Conservation (phyloP, 768 basidiomycete species). For the Amanita polypyramis region DNA sequence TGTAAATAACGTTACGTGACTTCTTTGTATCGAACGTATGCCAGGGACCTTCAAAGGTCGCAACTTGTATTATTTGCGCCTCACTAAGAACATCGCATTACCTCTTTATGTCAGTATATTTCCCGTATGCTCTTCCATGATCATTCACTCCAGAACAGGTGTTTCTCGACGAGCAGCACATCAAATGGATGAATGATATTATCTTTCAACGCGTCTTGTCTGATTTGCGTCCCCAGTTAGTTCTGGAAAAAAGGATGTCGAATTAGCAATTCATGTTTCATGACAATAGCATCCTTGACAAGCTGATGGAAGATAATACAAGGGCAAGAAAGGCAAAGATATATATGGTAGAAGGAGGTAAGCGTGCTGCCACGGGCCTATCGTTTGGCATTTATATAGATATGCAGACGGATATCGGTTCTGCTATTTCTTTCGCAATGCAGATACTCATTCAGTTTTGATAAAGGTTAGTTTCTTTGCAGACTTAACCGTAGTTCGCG, state of each 20-base stretch:
- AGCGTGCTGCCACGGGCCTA: conserved; percentile 11
- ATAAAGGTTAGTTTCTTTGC: conserved; percentile 52
- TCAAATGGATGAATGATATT: conserved; percentile 84
- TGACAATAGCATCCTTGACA: conserved; percentile 45
- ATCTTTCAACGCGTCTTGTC: conserved; percentile 72
- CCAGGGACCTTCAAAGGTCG: conserved; percentile 43
- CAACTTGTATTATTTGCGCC: conserved; percentile 76
- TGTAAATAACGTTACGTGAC: background rate
- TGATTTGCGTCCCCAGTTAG: conserved; percentile 64
- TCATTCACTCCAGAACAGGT: conserved; percentile 29
- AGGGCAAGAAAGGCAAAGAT: conserved; percentile 46
- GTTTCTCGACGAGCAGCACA: conserved; percentile 82
- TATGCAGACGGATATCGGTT: conserved; percentile 75
- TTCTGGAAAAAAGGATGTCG: conserved; percentile 3
- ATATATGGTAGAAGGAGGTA: conserved; percentile 82
- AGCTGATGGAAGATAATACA: conserved; percentile 44
- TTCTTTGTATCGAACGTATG: background rate
- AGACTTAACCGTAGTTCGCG: background rate
- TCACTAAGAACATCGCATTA: conserved; percentile 62
- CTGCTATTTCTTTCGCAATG: conserved; percentile 80
- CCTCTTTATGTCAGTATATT: conserved; percentile 57
- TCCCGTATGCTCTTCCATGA: background rate
- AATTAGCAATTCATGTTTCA: background rate
- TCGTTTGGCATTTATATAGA: conserved; percentile 4
- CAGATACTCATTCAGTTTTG: conserved; percentile 71